Evolutionary conservation across 495 filamentous ascomycete genomes (phyloP), one percentile per base, ranked within the genome.

Genomic region (Tuber brumale): DNA sequence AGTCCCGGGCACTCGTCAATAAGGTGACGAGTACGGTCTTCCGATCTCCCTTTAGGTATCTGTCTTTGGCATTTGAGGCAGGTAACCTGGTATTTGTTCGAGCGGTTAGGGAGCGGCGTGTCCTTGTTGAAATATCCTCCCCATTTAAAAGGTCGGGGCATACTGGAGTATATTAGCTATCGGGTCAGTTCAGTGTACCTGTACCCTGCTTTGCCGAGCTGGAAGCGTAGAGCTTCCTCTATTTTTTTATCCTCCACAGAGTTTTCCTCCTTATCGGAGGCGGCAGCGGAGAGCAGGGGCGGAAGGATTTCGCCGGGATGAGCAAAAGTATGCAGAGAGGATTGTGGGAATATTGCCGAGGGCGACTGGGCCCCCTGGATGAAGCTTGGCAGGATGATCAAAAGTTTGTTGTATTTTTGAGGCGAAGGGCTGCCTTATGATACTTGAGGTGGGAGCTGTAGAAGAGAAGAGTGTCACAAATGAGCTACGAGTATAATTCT

Each of bases 61-160:
- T 79, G 76, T 69, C 79, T 79, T 41, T 80, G 70, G 46, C 78
- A 80, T 18, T 77, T 73, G 46, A 80, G 8, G 45, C 77, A 80
- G 42, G 78, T 79, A 21, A 80, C 78, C 73, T 80, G 78, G 61
- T 80, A 80, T 76, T 80, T 79, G 70, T 80, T 80, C 44, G 78
- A 80, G n/a, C 78, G 76, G 39, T 80, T 80, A 41, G 73, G 77
- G 27, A 80, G 78, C 37, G 78, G 76, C 37, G 78, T 71, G 70
- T 80, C 78, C 75, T 80, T 80, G 46, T 80, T 76, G 77, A 80
- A 80, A 69, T 73, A 80, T 80, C 79, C 73, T 43, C 76, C 78
- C 78, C 78, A 80, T 71, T 80, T 79, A 19, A 80, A 80, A 5
- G 78, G 78, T 51, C 78, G 78, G 42, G 78, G 78, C 73, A 79